These are phyloP conservation scores for Pelargonium myrrhifolium DNA, from an alignment of 441 rosid genomes.

Conservation along the genomic window DNA sequence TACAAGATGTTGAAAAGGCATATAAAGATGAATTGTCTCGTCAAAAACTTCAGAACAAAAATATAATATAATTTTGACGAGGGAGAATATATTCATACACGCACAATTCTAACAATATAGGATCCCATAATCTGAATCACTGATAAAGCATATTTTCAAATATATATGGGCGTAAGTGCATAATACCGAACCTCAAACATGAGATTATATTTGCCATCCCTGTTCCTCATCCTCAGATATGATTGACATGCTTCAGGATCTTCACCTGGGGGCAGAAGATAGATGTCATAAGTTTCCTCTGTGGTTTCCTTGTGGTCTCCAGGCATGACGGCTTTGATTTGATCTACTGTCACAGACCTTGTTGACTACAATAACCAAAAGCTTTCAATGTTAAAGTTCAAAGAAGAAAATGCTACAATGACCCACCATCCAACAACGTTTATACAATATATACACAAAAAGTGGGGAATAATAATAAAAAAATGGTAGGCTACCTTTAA, in stretches of 20 bases:
- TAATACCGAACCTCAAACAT: conserved; percentile 77
- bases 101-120: neutral
- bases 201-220: conserved; percentile 95
- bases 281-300: conserved; percentile 96
- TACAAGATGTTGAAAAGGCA: neutral
- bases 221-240: conserved; percentile 92
- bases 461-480: neutral
- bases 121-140: neutral
- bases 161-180: neutral
- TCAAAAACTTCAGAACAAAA: neutral
- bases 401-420: conserved; percentile 14
- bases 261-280: conserved; percentile 97
- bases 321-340: conserved; percentile 63
- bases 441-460: conserved; percentile 9
- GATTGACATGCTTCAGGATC: conserved; percentile 99
- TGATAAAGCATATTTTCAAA: neutral
- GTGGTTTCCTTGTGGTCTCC: conserved; percentile 49
- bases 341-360: conserved; percentile 59
- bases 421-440: neutral
- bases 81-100: neutral
- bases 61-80: neutral
- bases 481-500: conserved; percentile 47
- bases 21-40: neutral
- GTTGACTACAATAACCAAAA: conserved; percentile 57
- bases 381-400: conserved; percentile 19